Evolutionary conservation across 2,329 filamentous ascomycete species (phyloP).

Genomic region (Septoria linicola): DNA sequence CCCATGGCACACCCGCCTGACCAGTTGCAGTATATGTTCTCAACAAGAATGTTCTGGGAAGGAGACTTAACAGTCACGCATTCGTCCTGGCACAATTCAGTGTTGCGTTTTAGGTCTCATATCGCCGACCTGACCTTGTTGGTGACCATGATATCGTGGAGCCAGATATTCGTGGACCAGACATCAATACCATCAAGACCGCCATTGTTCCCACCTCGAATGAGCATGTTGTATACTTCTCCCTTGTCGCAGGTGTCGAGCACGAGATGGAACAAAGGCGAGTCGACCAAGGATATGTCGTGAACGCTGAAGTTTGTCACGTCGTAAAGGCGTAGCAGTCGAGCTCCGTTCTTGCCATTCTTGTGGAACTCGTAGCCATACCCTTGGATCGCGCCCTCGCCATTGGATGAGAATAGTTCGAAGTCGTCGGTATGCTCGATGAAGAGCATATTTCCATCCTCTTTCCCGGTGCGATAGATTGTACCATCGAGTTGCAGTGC

Average conservation of each 20-base stretch:
- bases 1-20: slow-evolving; percentile 60
- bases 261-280: slow-evolving; percentile 52
- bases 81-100: slow-evolving; percentile 43
- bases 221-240: slow-evolving; percentile 57
- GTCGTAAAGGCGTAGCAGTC: slow-evolving; percentile 49
- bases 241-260: slow-evolving; percentile 54
- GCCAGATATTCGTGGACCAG: slow-evolving; percentile 55
- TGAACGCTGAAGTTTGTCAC: slow-evolving; percentile 51
- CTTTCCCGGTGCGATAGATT: slow-evolving; percentile 53
- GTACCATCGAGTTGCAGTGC: slow-evolving; percentile 55
- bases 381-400: slow-evolving; percentile 54
- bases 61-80: slow-evolving; percentile 59
- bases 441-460: slow-evolving; percentile 55
- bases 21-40: slow-evolving; percentile 60
- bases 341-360: slow-evolving; percentile 43
- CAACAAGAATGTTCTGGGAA: slow-evolving; percentile 56
- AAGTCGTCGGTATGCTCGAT: slow-evolving; percentile 48
- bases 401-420: slow-evolving; percentile 55
- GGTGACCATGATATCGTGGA: slow-evolving; percentile 61
- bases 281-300: slow-evolving; percentile 51
- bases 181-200: slow-evolving; percentile 59
- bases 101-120: too few species aligned
- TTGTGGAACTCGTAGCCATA: slow-evolving; percentile 53
- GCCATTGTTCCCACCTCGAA: slow-evolving; percentile 53
- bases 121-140: slow-evolving; percentile 48